Base-by-base conservation (phyloP, 495 filamentous ascomycete species). In the Peziza echinospora region DNA sequence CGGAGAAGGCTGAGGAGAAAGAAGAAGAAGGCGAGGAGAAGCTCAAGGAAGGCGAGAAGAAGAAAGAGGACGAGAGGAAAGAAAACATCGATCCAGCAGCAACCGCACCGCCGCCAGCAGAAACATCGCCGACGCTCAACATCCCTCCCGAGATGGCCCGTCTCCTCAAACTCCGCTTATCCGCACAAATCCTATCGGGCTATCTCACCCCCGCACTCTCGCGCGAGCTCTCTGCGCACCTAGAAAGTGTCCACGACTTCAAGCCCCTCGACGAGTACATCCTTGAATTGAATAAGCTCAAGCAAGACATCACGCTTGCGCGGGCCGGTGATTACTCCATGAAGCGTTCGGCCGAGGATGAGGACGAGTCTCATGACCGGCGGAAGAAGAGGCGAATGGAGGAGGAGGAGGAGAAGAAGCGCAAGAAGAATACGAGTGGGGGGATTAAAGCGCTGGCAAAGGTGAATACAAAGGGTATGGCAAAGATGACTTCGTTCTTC, bases 401-500 rank as follows among this genome's bases (percentile, higher is more conserved):
- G 61, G 70, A 70, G 23, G 72, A 72, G 13, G 74, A 75, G 39
- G 69, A 76, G 19, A 74, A 72, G 61, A 61, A 63, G 28, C 71
- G 75, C 52, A 84, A 83, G 60, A 70, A 69, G 6, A 67, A 68
- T 11, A 72, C 82, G 63, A 87, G 79, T 51, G 67, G 72, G 17
- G 85, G 71, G 0, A 73, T 93, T 1, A 75, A 71, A 53, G 70
- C 86, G 30, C 57, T 99, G 55, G 79, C 78, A 60, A 96, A 94
- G 65, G 87, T 82, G 11, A 80, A 93, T 59, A 84, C 76, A 0
- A 73, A 56, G 13, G 91, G 89, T 22, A 99, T 99, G 89, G 84
- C 81, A 70, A 96, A 93, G 69, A 72, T 97, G 76, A 93, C 84
- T 53, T 72, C 77, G 50, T 97, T 96, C 61, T 97, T 97, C 60